These are phyloP conservation scores for Carex parvula DNA, from an alignment of 176 grass and related monocot species.

Conservation along the genomic window DNA sequence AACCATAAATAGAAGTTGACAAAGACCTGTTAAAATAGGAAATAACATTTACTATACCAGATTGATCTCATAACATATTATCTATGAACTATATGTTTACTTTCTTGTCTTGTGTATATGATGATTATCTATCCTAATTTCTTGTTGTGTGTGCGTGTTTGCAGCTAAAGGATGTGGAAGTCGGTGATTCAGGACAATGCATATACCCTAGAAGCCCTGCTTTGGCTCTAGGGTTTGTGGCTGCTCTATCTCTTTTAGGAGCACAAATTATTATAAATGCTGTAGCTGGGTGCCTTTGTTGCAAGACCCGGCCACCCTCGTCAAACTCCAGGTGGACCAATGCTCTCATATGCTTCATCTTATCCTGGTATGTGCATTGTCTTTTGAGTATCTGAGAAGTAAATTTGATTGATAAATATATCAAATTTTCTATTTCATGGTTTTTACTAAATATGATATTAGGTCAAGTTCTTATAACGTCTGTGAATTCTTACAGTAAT, in stretches of 20 bases:
- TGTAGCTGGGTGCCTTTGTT: constrained; percentile 45
- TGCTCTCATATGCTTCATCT: constrained; percentile 37
- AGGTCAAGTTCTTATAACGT: background rate
- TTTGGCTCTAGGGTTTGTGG: constrained; percentile 27
- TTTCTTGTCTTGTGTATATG: background rate
- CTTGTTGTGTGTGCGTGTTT: background rate
- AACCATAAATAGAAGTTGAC: background rate
- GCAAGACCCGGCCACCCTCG: constrained; percentile 33
- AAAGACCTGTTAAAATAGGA: too few species aligned
- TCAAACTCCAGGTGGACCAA: constrained; percentile 34
- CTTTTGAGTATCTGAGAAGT: background rate
- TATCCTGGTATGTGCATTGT: constrained; percentile 40
- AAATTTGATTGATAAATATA: background rate
- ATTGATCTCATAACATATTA: background rate
- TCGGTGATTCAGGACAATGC: constrained; percentile 10
- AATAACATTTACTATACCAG: background rate
- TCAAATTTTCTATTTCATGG: background rate
- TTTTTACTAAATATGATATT: background rate
- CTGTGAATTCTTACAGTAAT: background rate
- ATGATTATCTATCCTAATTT: background rate
- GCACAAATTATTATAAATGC: constrained; percentile 45
- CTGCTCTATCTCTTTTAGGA: constrained; percentile 36
- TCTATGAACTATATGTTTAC: background rate
- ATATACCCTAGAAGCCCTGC: constrained; percentile 42
- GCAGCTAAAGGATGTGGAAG: constrained; percentile 33